A percentile compares a stretch with the other conserved stretches of the same genome.
These are phyloP conservation scores for Russula olivacea DNA, from an alignment of 768 basidiomycete species.

Conservation along the genomic window DNA sequence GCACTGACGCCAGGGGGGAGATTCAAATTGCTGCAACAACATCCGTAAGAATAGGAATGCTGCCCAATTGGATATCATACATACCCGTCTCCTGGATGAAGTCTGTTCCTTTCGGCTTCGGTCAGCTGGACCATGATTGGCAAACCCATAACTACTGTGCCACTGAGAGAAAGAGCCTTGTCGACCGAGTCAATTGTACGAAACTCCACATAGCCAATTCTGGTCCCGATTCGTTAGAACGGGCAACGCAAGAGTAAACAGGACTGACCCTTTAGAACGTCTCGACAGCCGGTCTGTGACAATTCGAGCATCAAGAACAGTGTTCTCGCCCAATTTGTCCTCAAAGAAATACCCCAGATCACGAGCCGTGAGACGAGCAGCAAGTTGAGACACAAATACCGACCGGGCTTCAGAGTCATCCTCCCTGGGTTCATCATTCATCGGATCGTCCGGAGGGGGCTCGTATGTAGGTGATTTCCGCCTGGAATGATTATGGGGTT, in stretches of 20 bases:
- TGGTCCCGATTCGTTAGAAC: background rate
- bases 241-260: background rate
- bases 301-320: conserved; percentile 93
- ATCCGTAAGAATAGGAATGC: conserved; percentile 18
- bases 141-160: conserved; percentile 96
- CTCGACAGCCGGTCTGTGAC: conserved; percentile 93
- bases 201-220: conserved; percentile 98
- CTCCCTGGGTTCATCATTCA: conserved; percentile 88
- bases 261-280: conserved; percentile 90
- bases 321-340: conserved; percentile 88
- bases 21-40: conserved; percentile 56
- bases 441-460: conserved; percentile 52
- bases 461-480: conserved; percentile 71
- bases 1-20: conserved; percentile 80
- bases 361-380: conserved; percentile 91
- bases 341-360: conserved; percentile 99
- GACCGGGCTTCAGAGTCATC: conserved; percentile 98
- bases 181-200: conserved; percentile 85
- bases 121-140: conserved; percentile 96
- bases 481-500: conserved; percentile 33
- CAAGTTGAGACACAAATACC: conserved; percentile 97
- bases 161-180: conserved; percentile 82
- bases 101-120: conserved; percentile 90
- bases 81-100: conserved; percentile 84
- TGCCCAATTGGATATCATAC: conserved; percentile 27